Conservation (phyloP, 192 early-diverging fungal species). For the Spinellus fusiger region DNA sequence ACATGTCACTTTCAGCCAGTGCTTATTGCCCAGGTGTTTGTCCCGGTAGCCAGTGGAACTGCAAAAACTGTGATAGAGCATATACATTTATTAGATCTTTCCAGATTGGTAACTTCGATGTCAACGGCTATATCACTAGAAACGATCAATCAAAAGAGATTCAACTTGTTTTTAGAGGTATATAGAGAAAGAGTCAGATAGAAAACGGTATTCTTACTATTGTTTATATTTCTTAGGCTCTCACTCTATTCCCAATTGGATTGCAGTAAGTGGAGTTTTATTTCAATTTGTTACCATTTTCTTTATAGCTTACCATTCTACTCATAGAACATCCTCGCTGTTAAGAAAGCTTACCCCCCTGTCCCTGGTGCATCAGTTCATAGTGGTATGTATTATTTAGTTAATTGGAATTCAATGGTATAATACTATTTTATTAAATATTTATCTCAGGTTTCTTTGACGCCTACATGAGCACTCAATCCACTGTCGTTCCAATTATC, state of each 20-base stretch:
- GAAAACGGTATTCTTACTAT: not conserved
- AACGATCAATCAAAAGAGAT: slow-evolving; percentile 12
- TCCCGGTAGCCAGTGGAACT: slow-evolving; percentile 1
- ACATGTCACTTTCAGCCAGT: slow-evolving; percentile 11
- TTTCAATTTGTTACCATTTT: not conserved
- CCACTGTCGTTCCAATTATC: not conserved
- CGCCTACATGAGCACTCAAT: not conserved
- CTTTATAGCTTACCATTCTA: not conserved
- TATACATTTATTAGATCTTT: slow-evolving; percentile 10
- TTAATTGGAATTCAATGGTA: not conserved
- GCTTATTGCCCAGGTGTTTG: slow-evolving; percentile 16
- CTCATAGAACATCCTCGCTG: slow-evolving; percentile 6
- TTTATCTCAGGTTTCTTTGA: not conserved
- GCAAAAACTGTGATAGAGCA: slow-evolving; percentile 6
- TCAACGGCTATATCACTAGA: slow-evolving; percentile 14
- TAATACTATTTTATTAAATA: not conserved
- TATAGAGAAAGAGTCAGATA: not conserved
- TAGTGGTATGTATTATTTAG: slow-evolving; percentile 6
- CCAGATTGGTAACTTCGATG: not conserved
- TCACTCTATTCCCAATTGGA: slow-evolving; percentile 4
- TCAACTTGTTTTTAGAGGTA: slow-evolving; percentile 14
- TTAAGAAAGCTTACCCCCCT: slow-evolving; percentile 9
- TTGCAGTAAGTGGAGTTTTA: not conserved
- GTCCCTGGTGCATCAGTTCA: slow-evolving; percentile 17
- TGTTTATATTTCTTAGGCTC: slow-evolving; percentile 1